Conservation (phyloP, 2,329 filamentous ascomycete species). For the Aureobasidium pullulans region DNA sequence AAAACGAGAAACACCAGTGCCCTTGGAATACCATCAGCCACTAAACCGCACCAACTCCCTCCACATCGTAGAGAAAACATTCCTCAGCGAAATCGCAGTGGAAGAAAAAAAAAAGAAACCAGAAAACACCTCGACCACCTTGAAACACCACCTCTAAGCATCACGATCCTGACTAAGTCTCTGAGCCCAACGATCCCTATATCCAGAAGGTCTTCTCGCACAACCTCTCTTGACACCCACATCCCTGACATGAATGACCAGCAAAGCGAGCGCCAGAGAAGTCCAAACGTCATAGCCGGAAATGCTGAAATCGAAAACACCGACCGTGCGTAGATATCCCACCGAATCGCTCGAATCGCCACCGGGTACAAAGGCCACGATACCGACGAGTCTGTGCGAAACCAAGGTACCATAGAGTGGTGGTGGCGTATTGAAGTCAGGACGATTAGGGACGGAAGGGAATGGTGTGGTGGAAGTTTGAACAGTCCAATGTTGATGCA, state of each 20-base stretch:
- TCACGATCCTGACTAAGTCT: background rate
- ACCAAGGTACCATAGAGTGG: conserved; percentile 50
- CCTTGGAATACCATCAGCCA: too few relatives aligned
- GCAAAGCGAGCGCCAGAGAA: conserved; percentile 48
- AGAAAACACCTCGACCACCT: too few relatives aligned
- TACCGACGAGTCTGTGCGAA: conserved; percentile 44
- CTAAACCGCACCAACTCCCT: too few relatives aligned
- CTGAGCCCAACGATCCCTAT: background rate
- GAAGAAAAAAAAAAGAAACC: background rate
- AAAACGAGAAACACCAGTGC: too few relatives aligned
- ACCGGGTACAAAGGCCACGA: conserved; percentile 44
- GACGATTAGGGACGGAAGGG: conserved; percentile 16
- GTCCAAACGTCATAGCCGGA: conserved; percentile 54
- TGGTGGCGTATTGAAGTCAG: conserved; percentile 23
- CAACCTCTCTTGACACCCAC: conserved; percentile 39
- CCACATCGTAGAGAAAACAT: too few relatives aligned
- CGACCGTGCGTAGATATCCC: conserved; percentile 36
- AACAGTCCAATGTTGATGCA: background rate
- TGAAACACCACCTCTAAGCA: background rate
- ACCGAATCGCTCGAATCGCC: conserved; percentile 19
- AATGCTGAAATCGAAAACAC: conserved; percentile 47
- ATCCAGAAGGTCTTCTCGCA: conserved; percentile 15
- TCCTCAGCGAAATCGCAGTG: too few relatives aligned
- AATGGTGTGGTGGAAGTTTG: conserved; percentile 18
- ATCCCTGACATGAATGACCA: conserved; percentile 47